These are phyloP conservation scores for Dendrostoma leiphaemia DNA, from an alignment of 2,329 filamentous ascomycete species.

Conservation along the genomic window DNA sequence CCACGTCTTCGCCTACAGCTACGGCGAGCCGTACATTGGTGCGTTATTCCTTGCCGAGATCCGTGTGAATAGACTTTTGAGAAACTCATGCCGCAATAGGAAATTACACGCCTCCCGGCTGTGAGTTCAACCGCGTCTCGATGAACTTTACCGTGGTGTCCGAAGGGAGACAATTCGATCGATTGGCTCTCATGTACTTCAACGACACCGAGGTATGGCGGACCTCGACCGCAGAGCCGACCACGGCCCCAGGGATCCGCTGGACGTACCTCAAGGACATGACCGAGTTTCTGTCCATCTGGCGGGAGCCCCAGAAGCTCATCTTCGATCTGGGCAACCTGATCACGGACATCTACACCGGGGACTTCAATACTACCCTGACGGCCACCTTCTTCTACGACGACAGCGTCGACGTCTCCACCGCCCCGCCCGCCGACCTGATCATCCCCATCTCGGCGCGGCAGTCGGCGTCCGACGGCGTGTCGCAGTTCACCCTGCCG, in stretches of 20 bases:
- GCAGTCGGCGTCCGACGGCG: constrained; percentile 44
- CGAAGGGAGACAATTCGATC: constrained; percentile 71
- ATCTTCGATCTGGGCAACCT: constrained; percentile 80
- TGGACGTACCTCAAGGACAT: constrained; percentile 81
- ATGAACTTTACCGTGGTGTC: constrained; percentile 76
- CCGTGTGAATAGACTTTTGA: neutral
- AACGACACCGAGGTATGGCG: constrained; percentile 79
- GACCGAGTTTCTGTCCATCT: constrained; percentile 67
- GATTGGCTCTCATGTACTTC: constrained; percentile 73
- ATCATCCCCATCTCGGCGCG: constrained; percentile 67
- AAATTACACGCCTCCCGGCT: constrained; percentile 63
- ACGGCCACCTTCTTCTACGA: constrained; percentile 69
- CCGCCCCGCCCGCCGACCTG: constrained; percentile 53
- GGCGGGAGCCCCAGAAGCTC: constrained; percentile 66
- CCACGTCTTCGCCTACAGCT: constrained; percentile 69
- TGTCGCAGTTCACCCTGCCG: constrained; percentile 69
- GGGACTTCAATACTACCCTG: constrained; percentile 69
- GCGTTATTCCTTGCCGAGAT: constrained; percentile 28
- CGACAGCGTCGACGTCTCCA: constrained; percentile 35
- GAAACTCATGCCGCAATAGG: no score
- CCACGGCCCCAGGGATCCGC: constrained; percentile 59
- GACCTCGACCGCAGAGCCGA: constrained; percentile 80
- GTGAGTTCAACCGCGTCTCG: constrained; percentile 69
- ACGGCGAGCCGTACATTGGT: constrained; percentile 72
- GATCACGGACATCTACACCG: constrained; percentile 70